These are phyloP conservation scores for Oropetium thomaeum DNA, from an alignment of 176 grass and related monocot genomes.

Conservation along the genomic window DNA sequence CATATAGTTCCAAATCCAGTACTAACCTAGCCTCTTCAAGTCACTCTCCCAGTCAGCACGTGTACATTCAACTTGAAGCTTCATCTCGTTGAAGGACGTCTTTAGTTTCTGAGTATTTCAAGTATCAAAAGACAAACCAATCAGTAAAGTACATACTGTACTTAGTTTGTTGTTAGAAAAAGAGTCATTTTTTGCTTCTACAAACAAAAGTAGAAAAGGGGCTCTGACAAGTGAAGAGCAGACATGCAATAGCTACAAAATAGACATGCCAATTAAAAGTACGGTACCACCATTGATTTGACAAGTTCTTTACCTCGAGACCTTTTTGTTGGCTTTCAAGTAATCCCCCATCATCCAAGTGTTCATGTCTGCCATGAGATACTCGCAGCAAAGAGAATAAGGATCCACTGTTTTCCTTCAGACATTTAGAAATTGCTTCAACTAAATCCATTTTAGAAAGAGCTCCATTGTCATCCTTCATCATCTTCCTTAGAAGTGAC, in stretches of 20 bases:
- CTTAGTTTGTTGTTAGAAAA: background rate
- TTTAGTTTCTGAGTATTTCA: slow-evolving; percentile 60
- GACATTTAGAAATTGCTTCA: slow-evolving; percentile 49
- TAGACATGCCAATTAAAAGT: slow-evolving; percentile 7
- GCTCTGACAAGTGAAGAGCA: background rate
- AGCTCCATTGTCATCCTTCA: slow-evolving; percentile 52
- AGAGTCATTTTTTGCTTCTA: background rate
- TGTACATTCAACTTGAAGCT: slow-evolving; percentile 56
- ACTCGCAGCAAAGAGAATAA: slow-evolving; percentile 21
- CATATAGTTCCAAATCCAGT: background rate
- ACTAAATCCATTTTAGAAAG: slow-evolving; percentile 46
- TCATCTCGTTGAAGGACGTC: slow-evolving; percentile 62
- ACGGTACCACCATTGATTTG: slow-evolving; percentile 4
- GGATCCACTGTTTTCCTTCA: slow-evolving; percentile 36
- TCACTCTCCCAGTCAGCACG: slow-evolving; percentile 61
- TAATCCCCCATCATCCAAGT: slow-evolving; percentile 29
- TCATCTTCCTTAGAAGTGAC: slow-evolving; percentile 59
- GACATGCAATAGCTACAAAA: background rate
- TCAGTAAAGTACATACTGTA: slow-evolving; percentile 9
- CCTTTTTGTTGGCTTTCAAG: slow-evolving; percentile 58
- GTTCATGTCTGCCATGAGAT: slow-evolving; percentile 1
- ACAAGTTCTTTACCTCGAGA: slow-evolving; percentile 46
- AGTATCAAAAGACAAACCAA: background rate
- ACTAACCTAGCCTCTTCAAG: slow-evolving; percentile 60
- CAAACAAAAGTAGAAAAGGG: background rate